Evolutionary conservation across 495 filamentous ascomycete genomes (phyloP).

Genomic region (Massariosphaeria phaeospora): DNA sequence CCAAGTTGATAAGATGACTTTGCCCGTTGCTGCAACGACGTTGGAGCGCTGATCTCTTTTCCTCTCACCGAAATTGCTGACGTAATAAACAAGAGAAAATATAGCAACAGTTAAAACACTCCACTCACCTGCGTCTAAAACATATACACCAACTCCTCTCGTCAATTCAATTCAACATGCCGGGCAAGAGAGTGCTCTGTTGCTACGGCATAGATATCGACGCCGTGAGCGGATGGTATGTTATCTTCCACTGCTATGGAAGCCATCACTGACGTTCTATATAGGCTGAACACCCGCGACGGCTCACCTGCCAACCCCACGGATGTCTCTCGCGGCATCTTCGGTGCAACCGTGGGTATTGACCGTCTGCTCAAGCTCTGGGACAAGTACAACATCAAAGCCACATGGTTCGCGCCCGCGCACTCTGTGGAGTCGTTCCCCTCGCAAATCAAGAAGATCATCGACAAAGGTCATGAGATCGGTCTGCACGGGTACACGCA

Average conservation of each 20-base stretch:
- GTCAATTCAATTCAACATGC: slow-evolving; percentile 28
- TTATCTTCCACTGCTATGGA: slow-evolving; percentile 31
- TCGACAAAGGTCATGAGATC: slow-evolving; percentile 43
- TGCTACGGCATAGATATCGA: slow-evolving; percentile 46
- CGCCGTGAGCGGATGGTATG: slow-evolving; percentile 47
- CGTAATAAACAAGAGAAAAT: too few species aligned
- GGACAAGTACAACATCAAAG: slow-evolving; percentile 41
- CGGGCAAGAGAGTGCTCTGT: slow-evolving; percentile 37
- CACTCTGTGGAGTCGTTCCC: slow-evolving; percentile 44
- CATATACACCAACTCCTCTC: too few species aligned
- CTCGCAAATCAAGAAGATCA: slow-evolving; percentile 37
- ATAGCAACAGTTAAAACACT: too few species aligned
- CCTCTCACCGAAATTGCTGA: too few species aligned
- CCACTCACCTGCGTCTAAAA: too few species aligned
- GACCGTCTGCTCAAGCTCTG: slow-evolving; percentile 42
- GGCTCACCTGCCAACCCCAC: slow-evolving; percentile 35
- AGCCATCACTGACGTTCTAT: background rate
- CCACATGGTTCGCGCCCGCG: slow-evolving; percentile 45
- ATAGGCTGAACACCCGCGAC: slow-evolving; percentile 37
- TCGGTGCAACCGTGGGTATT: slow-evolving; percentile 43
- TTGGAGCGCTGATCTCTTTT: too few species aligned
- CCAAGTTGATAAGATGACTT: too few species aligned
- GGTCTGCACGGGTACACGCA: slow-evolving; percentile 47
- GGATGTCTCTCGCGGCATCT: slow-evolving; percentile 41
- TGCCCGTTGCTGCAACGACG: too few species aligned